Evolutionary conservation across 2,329 filamentous ascomycete species (phyloP).

Genomic region (Onygena corvina): DNA sequence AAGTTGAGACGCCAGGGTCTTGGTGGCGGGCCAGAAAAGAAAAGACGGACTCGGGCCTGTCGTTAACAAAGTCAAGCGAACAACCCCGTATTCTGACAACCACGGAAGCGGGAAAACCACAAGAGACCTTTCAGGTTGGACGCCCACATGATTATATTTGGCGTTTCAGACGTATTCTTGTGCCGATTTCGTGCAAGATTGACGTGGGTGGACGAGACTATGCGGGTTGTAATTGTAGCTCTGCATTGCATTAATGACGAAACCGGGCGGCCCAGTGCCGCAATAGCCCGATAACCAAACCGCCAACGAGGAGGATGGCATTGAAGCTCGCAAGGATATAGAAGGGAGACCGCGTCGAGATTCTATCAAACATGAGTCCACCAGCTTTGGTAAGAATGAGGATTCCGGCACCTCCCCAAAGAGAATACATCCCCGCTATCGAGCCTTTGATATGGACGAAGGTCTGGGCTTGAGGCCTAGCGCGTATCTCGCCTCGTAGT

Average conservation of each 20-base stretch:
- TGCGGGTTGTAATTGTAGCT: neutral
- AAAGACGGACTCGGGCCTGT: neutral
- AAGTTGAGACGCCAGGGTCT: neutral
- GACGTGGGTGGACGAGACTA: neutral
- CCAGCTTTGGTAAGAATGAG: slow-evolving; percentile 83
- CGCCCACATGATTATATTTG: neutral
- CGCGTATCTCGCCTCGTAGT: slow-evolving; percentile 14
- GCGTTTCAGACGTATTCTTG: neutral
- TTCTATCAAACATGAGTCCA: slow-evolving; percentile 68
- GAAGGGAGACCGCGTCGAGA: slow-evolving; percentile 68
- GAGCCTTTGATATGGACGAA: slow-evolving; percentile 68
- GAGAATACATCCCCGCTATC: slow-evolving; percentile 86
- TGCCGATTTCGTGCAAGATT: neutral
- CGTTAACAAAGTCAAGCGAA: neutral
- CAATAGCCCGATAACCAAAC: slow-evolving; percentile 17
- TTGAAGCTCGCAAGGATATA: slow-evolving; percentile 93
- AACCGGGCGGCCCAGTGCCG: slow-evolving; percentile 8
- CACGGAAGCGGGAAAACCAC: neutral
- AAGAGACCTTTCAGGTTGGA: neutral
- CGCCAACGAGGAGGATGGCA: slow-evolving; percentile 47
- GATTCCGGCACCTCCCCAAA: slow-evolving; percentile 82
- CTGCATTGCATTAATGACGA: neutral
- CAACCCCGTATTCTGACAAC: neutral
- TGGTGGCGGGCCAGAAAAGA: neutral
- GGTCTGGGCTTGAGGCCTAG: slow-evolving; percentile 17